These are phyloP conservation scores for Paratinospora sagittata DNA, from an alignment of 164 flowering plant genomes.

Conservation along the genomic window DNA sequence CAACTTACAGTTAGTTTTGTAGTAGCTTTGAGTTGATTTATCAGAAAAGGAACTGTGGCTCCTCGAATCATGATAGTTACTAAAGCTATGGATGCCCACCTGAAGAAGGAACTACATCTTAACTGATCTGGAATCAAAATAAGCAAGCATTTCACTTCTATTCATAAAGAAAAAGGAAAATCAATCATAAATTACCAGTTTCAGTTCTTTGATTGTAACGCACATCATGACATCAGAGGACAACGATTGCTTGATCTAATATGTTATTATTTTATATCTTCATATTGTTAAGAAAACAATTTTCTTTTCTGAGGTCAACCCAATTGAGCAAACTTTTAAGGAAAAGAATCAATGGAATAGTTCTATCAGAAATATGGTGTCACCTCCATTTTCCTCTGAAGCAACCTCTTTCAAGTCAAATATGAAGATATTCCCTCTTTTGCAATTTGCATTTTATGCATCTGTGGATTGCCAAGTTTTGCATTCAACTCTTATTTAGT, in stretches of 20 bases:
- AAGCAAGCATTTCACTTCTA: neutral
- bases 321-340: neutral
- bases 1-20: constrained; percentile 60
- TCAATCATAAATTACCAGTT: neutral
- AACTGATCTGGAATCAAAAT: neutral
- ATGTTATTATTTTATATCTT: neutral
- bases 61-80: constrained; percentile 72
- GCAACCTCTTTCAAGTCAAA: no score
- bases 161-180: neutral
- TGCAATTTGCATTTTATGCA: no score
- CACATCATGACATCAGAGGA: neutral
- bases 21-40: constrained; percentile 70
- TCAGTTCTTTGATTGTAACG: neutral
- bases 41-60: constrained; percentile 57
- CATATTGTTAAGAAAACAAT: neutral
- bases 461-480: no score
- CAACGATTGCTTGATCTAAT: neutral
- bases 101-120: constrained; percentile 21
- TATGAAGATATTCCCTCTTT: no score
- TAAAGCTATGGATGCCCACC: constrained; percentile 85
- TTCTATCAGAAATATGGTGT: no score
- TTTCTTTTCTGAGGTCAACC: neutral
- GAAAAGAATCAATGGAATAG: neutral
- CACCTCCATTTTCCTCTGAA: neutral
- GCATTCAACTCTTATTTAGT: no score